Evolutionary conservation across 140 eudicot genomes (phyloP).

Genomic region (Bidens hawaiensis): DNA sequence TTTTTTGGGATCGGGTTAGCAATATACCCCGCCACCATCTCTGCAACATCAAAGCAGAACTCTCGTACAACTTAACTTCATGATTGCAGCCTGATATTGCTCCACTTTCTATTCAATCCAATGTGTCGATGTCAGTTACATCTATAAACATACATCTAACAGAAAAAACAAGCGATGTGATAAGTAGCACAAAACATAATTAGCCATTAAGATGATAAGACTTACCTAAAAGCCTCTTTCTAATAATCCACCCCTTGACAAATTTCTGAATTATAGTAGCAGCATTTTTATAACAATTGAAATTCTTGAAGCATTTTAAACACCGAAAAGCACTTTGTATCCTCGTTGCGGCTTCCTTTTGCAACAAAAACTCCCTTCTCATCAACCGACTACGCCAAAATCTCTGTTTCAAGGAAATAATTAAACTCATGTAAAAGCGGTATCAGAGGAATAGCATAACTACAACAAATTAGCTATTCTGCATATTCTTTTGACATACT

Average conservation of each 20-base stretch:
- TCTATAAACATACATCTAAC: neutral
- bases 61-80: slow-evolving; percentile 30
- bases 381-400: slow-evolving; percentile 59
- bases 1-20: slow-evolving; percentile 18
- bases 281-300: slow-evolving; percentile 33
- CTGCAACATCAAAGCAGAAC: slow-evolving; percentile 51
- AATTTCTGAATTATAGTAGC: slow-evolving; percentile 52
- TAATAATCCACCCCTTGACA: slow-evolving; percentile 44
- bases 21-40: slow-evolving; percentile 63
- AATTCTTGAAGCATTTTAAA: slow-evolving; percentile 34
- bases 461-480: neutral
- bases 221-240: slow-evolving; percentile 63
- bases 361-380: slow-evolving; percentile 42
- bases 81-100: slow-evolving; percentile 5
- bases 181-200: neutral
- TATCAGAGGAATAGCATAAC: neutral
- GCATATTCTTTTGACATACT: neutral
- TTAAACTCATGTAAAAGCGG: neutral
- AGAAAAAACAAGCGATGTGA: neutral
- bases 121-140: slow-evolving; percentile 12
- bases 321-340: slow-evolving; percentile 52
- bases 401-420: slow-evolving; percentile 40
- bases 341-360: slow-evolving; percentile 46
- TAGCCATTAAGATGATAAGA: no score
- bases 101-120: slow-evolving; percentile 3